Percentiles rank a stretch among this genome's conserved stretches.
These are phyloP conservation scores for Trichophyton benhamiae DNA, from an alignment of 2,329 filamentous ascomycete genomes.

Conservation along the genomic window DNA sequence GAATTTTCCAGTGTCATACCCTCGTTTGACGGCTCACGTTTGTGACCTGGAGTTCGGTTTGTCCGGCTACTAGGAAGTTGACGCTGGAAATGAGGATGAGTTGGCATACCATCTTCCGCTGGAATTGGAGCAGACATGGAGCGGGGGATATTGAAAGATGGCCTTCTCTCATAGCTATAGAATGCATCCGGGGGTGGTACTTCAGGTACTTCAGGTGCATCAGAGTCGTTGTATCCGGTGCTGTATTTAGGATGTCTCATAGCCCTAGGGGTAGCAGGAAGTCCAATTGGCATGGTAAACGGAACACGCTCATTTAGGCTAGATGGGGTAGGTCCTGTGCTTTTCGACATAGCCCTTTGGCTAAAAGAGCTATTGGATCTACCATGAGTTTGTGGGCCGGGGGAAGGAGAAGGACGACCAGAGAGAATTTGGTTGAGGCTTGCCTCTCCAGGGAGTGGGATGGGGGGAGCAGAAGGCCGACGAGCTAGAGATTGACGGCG, in stretches of 20 bases:
- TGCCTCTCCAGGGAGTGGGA: slow-evolving; percentile 57
- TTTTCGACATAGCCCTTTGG: slow-evolving; percentile 23
- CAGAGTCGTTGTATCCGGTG: slow-evolving; percentile 32
- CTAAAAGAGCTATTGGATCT: slow-evolving; percentile 23
- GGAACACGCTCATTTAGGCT: slow-evolving; percentile 36
- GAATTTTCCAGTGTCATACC: slow-evolving; percentile 8
- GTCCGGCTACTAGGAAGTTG: slow-evolving; percentile 30
- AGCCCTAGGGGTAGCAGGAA: slow-evolving; percentile 83
- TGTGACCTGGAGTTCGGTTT: slow-evolving; percentile 12
- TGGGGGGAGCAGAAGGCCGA: slow-evolving; percentile 64
- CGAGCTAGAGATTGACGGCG: slow-evolving; percentile 72
- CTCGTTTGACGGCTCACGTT: slow-evolving; percentile 7
- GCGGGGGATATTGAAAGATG: slow-evolving; percentile 20
- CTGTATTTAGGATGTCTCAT: slow-evolving; percentile 70
- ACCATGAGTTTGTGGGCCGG: slow-evolving; percentile 28
- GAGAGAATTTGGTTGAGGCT: not conserved
- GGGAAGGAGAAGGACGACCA: slow-evolving; percentile 19
- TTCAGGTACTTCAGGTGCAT: slow-evolving; percentile 43
- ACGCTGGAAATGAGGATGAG: slow-evolving; percentile 31
- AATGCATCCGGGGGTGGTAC: not conserved
- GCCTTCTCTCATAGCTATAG: slow-evolving; percentile 14
- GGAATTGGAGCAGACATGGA: slow-evolving; percentile 30
- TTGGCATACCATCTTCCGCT: slow-evolving; percentile 22
- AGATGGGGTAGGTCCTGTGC: slow-evolving; percentile 27
- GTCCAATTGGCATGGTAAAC: slow-evolving; percentile 49